Evolutionary conservation across 345 rosid genomes (phyloP), one percentile per base, ranked within the genome.

Genomic region (Acer yangbiense): DNA sequence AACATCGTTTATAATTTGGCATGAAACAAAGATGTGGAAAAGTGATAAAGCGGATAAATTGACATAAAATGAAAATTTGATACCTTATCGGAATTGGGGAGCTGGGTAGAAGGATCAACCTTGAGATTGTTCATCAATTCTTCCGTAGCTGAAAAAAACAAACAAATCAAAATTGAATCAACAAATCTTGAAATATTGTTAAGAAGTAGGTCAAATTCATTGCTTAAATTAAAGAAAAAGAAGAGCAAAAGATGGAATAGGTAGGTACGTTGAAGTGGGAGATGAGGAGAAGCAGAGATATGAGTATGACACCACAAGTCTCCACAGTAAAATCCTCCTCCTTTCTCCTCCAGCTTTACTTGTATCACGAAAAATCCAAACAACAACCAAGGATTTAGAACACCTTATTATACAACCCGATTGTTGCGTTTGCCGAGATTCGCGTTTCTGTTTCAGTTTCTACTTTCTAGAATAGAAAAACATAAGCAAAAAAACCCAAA

Each of bases 51-150:
- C 46, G 7, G 46, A 41, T 39, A n/a, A 44, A 54, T 17, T 1
- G 65, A 44, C 23, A 10, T 8, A 11, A 41, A 54, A 20, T 1
- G 3, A 6, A n/a, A 79, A 18, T 32, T 65, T 23, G 39, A 29
- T 77, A 86, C 86, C 83, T 79, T 81, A 13, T 80, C 39, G 20
- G 89, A 72, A 70, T 71, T 29, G 72, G 72, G 21, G 79, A 85
- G 77, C 41, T 73, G 78, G 35, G 76, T 29, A 80, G 65, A 78
- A 82, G 80, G 68, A 77, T 86, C 86, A 3, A 82, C 78, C 79
- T 82, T 80, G 52, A 80, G 82, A 57, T 65, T 80, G 82, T 75
- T 78, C 84, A 78, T 86, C 86, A 82, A 82, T 61, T 80, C 63
- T 78, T 82, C 81, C 64, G 43, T 29, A 12, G 76, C 87, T 84